Evolutionary conservation across 2,329 filamentous ascomycete genomes (phyloP), one percentile per base, ranked within the genome.

Genomic region (Apiospora phragmitis): DNA sequence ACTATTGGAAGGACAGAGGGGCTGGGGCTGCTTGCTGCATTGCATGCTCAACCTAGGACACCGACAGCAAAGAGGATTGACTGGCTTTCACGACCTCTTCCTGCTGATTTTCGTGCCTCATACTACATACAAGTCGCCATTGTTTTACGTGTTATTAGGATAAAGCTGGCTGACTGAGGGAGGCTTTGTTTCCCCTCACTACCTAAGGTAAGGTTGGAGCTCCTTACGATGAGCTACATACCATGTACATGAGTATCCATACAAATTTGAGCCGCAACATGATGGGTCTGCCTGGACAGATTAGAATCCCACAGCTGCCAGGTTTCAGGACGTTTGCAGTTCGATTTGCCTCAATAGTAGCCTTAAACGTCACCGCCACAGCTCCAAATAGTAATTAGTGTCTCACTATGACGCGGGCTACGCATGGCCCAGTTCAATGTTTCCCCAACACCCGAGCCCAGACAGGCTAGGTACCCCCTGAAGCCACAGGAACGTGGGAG

Each of bases 281-380:
- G 55, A 38, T n/a, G 32, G 26, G 49, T 18, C 8, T 32, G 49
- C 21, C 49, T 41, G 38, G 14, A 41, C 8, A 11, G 38, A 11
- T 11, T 55, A 2, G 5, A 32, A 29, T 26, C 49, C 51, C 51
- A 59, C 51, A 62, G 55, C 55, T 62, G 55, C 55, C 55, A 62
- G 55, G 55, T 62, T 62, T 62, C 55, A 38, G 51, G 29, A 59
- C 26, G 14, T n/a, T 16, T 59, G 51, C 49, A n/a, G 24, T 55
- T 55, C 26, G 49, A 55, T 55, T 55, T 32, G 51, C 4, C 29
- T 26, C 8, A n/a, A 11, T 32, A 35, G 29, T 26, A 59, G 51
- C 51, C 51, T 35, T 38, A 62, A 65, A 67, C 65, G 65, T 67
- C 65, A 67, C 65, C 41, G 65, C 65, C 38, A 67, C 65, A 67